A percentile compares a stretch with the other conserved stretches of the same genome.
These are phyloP conservation scores for Eragrostis nindensis DNA, from an alignment of 176 grass and related monocot species.

Conservation along the genomic window DNA sequence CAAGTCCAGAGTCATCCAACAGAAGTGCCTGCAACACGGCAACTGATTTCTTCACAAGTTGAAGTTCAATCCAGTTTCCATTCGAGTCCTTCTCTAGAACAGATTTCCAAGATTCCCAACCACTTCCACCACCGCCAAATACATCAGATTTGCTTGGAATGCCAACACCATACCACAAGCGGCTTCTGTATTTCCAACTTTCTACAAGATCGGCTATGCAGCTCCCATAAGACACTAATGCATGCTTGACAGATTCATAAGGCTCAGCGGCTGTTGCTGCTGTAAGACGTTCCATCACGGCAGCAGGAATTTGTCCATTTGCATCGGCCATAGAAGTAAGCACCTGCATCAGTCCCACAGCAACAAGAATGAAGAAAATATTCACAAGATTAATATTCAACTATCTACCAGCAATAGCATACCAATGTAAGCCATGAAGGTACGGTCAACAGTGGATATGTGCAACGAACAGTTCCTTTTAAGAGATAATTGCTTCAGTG, in stretches of 20 bases:
- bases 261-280: constrained; percentile 96
- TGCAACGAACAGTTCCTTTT: not conserved
- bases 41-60: constrained; percentile 95
- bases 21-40: constrained; percentile 92
- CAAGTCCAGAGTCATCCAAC: constrained; percentile 97
- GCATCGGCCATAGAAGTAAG: constrained; percentile 96
- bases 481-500: not conserved
- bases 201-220: constrained; percentile 80
- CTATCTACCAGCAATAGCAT: constrained; percentile 15
- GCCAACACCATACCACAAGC: constrained; percentile 93
- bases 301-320: constrained; percentile 96
- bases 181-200: constrained; percentile 96
- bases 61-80: constrained; percentile 89
- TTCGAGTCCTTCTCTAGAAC: constrained; percentile 79
- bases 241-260: constrained; percentile 94
- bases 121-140: constrained; percentile 86
- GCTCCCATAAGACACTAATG: constrained; percentile 96
- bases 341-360: constrained; percentile 67
- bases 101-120: constrained; percentile 78
- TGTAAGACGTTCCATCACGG: constrained; percentile 93
- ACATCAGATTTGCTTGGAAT: constrained; percentile 69
- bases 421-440: constrained; percentile 21
- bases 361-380: constrained; percentile 35
- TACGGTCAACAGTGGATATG: constrained; percentile 15
- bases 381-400: constrained; percentile 41